Conservation (phyloP, 768 basidiomycete genomes). For the Wakefieldia striispora region DNA sequence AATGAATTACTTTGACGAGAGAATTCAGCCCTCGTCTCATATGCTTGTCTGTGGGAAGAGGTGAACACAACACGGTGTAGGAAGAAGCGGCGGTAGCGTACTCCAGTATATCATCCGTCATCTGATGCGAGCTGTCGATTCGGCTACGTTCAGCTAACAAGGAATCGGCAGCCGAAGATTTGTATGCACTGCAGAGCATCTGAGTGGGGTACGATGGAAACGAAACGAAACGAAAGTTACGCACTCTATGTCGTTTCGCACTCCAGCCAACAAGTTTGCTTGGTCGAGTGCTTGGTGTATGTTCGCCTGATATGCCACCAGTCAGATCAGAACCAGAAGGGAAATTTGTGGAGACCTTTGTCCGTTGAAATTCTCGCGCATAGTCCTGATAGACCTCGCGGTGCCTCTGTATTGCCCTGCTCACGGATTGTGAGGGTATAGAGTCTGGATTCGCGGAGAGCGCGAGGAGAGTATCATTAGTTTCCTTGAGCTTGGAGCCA, state of each 20-base stretch:
- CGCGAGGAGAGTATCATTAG: constrained; percentile 73
- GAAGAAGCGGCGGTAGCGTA: constrained; percentile 37
- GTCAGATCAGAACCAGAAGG: not conserved
- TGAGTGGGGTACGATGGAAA: not conserved
- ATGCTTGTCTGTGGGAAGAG: constrained; percentile 72
- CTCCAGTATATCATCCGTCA: constrained; percentile 92
- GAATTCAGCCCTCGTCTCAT: constrained; percentile 95
- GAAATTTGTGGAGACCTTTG: constrained; percentile 56
- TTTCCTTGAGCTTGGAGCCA: constrained; percentile 72
- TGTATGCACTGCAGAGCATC: constrained; percentile 69
- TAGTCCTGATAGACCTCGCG: constrained; percentile 89
- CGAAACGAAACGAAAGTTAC: constrained; percentile 22
- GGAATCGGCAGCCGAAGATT: constrained; percentile 83
- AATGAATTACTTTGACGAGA: constrained; percentile 74
- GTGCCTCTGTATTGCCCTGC: constrained; percentile 88
- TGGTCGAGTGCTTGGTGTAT: constrained; percentile 82
- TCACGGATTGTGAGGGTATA: constrained; percentile 76
- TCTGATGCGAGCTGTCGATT: constrained; percentile 90
- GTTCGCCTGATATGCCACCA: constrained; percentile 55
- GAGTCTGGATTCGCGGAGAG: constrained; percentile 64
- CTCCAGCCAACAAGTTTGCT: constrained; percentile 83
- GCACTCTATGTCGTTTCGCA: constrained; percentile 95
- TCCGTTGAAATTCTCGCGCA: constrained; percentile 77
- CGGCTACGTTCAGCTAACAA: constrained; percentile 83
- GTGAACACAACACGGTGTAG: not conserved